Evolutionary conservation across 352 stramenopile genomes (phyloP).

Genomic region (Globisporangium megalacanthum): DNA sequence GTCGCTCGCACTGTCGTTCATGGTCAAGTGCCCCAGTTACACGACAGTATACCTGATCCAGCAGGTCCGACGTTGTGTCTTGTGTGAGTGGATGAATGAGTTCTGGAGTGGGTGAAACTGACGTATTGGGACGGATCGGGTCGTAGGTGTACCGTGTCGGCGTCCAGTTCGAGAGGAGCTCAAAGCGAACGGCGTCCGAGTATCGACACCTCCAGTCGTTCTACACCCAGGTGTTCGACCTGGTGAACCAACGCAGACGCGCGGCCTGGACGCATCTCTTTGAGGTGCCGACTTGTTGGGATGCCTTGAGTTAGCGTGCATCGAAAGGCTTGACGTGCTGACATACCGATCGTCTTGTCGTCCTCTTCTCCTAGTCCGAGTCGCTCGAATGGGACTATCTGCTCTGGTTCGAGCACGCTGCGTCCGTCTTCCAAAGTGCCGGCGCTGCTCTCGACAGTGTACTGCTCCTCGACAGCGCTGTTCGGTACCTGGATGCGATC

Average conservation of each 20-base stretch:
- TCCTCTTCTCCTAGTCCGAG: slow-evolving; percentile 22
- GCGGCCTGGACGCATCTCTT: slow-evolving; percentile 1
- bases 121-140: background rate
- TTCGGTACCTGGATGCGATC: slow-evolving; percentile 25
- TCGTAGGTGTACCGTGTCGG: slow-evolving; percentile 52
- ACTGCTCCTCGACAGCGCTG: slow-evolving; percentile 30
- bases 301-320: background rate
- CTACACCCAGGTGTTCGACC: slow-evolving; percentile 24
- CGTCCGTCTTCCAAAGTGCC: slow-evolving; percentile 34
- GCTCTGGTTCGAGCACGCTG: slow-evolving; percentile 59
- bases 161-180: slow-evolving; percentile 49
- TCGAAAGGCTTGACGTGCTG: too few relatives aligned
- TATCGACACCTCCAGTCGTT: slow-evolving; percentile 28
- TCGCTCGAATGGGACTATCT: slow-evolving; percentile 47
- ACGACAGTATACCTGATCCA: slow-evolving; percentile 52
- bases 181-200: slow-evolving; percentile 21
- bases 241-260: slow-evolving; percentile 7
- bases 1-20: slow-evolving; percentile 44
- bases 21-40: slow-evolving; percentile 69
- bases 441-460: slow-evolving; percentile 23
- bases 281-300: slow-evolving; percentile 1
- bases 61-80: slow-evolving; percentile 23
- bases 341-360: background rate
- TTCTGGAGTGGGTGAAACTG: too few relatives aligned
- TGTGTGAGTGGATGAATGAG: background rate